Base-by-base conservation (phyloP, 768 basidiomycete species). In the Chalciporus chontae region DNA sequence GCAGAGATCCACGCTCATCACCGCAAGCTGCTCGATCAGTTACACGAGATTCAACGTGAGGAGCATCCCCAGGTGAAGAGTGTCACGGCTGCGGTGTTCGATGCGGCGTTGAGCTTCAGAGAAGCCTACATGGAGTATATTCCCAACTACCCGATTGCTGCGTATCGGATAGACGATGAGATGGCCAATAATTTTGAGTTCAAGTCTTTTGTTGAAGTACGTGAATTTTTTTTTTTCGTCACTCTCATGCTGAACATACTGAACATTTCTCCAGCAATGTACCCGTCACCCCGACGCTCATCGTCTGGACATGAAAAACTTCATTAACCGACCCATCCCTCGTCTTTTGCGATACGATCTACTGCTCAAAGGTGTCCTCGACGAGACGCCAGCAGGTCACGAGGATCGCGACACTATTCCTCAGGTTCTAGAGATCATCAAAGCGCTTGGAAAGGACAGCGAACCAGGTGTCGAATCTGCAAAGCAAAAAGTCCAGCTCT, bases 91-190 rank as follows among this genome's bases (percentile, higher is more conserved):
- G 76, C 91, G 1, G 76, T 96, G 51, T 82, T 91, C 45, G 86
- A 94, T 63, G 91, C 91, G 3, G 91, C 94, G 1, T 76, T 96
- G 52, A 91, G 94, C 57, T 98, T 95, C 77, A 80, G 90, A 6
- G 87, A 90, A 43, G 85, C 87, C 13, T 99, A 99, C 68, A 82
- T 94, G 76, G 88, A 92, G 53, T 97, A 96, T 59, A 82, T 92
- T 53, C 81, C 89, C n/a, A 85, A 94, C 70, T 90, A 94, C 68
- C 94, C 95, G 1, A 89, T 91, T 42, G 94, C 94, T 0, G 85
- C 87, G 2, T 89, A 89, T 61, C 73, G 87, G 39, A 87, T 97
- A 48, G 89, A 91, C 51, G 85, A 93, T 26, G 94, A 96, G 71
- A 84, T 87, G 77, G 83, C 77, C 9, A 86, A 79, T 46, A 97